A percentile compares a stretch with the other conserved stretches of the same genome.
phyloP scores from a whole-genome alignment of 495 filamentous ascomycete genomes.

The Xylaria bambusicola region DNA sequence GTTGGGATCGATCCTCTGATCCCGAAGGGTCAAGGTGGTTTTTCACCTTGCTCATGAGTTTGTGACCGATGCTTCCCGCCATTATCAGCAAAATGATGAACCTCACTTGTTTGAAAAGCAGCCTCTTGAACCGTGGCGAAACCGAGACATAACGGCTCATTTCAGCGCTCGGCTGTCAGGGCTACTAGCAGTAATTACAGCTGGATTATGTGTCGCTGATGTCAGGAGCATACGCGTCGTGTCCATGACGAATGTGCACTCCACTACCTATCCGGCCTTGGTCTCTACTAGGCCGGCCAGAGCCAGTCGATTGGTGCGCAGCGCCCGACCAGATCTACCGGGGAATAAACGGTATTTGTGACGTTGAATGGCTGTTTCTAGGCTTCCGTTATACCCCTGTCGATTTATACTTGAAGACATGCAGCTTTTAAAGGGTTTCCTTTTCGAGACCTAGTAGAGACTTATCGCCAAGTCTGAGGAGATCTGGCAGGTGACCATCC shows the following conservation, averaged over 20 bases:
- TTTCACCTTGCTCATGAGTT: conserved; percentile 6
- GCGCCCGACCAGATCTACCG: conserved; percentile 8
- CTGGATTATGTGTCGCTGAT: not conserved
- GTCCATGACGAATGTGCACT: conserved; percentile 10
- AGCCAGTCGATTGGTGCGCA: too few relatives aligned
- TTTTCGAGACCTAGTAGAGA: conserved; percentile 16
- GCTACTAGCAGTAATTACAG: too few relatives aligned
- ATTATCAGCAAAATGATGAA: conserved; percentile 15
- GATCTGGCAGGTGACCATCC: too few relatives aligned
- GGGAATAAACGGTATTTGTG: not conserved
- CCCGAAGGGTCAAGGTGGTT: conserved; percentile 4
- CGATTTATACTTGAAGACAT: not conserved
- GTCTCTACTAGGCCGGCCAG: too few relatives aligned
- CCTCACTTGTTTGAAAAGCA: not conserved
- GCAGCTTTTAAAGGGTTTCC: conserved; percentile 13
- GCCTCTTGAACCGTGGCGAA: conserved; percentile 6
- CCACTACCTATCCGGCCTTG: too few relatives aligned
- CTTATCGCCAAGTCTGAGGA: too few relatives aligned
- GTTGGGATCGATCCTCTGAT: not conserved
- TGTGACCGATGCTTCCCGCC: conserved; percentile 16
- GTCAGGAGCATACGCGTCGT: not conserved
- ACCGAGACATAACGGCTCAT: conserved; percentile 12
- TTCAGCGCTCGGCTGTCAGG: not conserved
- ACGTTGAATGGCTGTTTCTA: not conserved
- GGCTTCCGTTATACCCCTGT: not conserved